These are phyloP conservation scores for Sutorius eximius DNA, from an alignment of 1,284 basidiomycete genomes.

Conservation along the genomic window DNA sequence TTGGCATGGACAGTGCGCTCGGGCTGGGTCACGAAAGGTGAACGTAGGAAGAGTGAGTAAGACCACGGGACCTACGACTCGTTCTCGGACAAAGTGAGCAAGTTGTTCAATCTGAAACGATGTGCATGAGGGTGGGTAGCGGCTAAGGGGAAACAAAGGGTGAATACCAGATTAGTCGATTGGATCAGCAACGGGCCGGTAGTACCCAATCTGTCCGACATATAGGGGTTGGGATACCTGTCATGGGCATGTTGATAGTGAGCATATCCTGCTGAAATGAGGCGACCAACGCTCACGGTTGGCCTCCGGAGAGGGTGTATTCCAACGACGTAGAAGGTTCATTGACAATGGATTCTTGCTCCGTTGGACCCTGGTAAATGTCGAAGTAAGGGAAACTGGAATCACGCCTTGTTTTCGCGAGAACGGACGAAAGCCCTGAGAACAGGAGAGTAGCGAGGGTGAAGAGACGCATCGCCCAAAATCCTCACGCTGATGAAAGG, in stretches of 20 bases:
- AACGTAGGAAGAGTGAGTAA: not conserved
- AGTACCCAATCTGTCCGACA: conserved; percentile 19
- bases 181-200: conserved; percentile 19
- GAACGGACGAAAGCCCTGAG: conserved; percentile 11
- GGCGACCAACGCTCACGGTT: conserved; percentile 13
- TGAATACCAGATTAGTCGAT: conserved; percentile 18
- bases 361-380: conserved; percentile 20
- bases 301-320: conserved; percentile 20
- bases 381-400: conserved; percentile 13
- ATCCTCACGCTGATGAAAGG: not conserved
- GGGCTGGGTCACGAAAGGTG: conserved; percentile 18
- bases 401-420: conserved; percentile 14
- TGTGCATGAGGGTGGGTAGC: not conserved
- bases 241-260: not conserved
- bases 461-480: conserved; percentile 11
- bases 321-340: conserved; percentile 21
- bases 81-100: conserved; percentile 59
- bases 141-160: not conserved
- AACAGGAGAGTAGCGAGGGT: conserved; percentile 6
- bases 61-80: conserved; percentile 29
- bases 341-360: conserved; percentile 17
- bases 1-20: conserved; percentile 45
- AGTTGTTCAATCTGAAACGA: conserved; percentile 42
- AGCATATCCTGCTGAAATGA: not conserved
- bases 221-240: conserved; percentile 25